Base-by-base conservation (phyloP, 345 rosid species). In the Citrus reticulata region DNA sequence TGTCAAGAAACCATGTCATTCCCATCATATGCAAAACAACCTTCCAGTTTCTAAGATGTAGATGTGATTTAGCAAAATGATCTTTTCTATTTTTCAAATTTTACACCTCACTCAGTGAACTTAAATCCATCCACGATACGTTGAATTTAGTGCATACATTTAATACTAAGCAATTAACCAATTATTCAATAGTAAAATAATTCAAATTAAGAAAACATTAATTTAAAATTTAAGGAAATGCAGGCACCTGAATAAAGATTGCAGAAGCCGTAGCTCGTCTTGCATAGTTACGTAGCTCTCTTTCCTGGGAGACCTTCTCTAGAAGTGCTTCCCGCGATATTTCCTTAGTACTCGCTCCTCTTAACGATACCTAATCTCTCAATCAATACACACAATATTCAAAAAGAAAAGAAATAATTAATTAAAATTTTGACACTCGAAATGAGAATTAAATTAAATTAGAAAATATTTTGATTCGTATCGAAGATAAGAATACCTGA, bases 301-400 rank as follows among this genome's bases (percentile, higher is more conserved):
- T 87, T 78, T 93, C 95, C 61, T 89, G 93, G 1, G 91, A 88
- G 63, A 96, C 95, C 84, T 91, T 91, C 81, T 91, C 97, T 54
- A 96, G 91, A 72, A 96, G 95, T 29, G 94, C 99, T 76, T 92
- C 97, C 72, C 99, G 87, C 22, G 98, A 88, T 42, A 95, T 93
- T 87, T 95, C 98, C 83, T 77, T 91, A 9, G 87, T 89, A 74
- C 99, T 96, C 49, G 97, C 97, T 35, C 99, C 98, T 81, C 99
- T 91, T 67, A 94, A 87, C 6, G 97, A 96, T 7, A 96, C 99
- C 99, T 96, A 80, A 84, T 75, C 51, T 0, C 51, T 46, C 76
- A 61, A 76, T 58, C 32, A 77, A 66, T 16, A 64, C 17, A 70
- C 37, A 76, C 79, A 84, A 72, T 72, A 57, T 70, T 39, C 29